A percentile compares a stretch with the other conserved stretches of the same genome.
These are phyloP conservation scores for Dothistroma pini DNA, from an alignment of 2,329 filamentous ascomycete genomes.

Conservation along the genomic window DNA sequence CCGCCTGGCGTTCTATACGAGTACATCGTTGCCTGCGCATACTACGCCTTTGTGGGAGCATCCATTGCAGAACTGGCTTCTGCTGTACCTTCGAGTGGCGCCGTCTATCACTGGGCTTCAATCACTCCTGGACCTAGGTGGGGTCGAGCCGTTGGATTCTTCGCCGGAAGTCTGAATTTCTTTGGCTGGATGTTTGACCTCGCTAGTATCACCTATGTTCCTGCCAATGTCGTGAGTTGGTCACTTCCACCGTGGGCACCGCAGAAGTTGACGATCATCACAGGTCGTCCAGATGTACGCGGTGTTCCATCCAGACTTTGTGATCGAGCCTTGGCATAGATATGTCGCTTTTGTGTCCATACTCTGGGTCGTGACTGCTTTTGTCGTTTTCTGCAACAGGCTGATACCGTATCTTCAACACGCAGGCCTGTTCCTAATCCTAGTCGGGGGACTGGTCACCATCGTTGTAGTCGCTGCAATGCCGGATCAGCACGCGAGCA, in stretches of 20 bases:
- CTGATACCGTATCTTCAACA: slow-evolving; percentile 52
- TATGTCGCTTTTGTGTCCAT: slow-evolving; percentile 57
- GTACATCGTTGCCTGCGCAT: slow-evolving; percentile 34
- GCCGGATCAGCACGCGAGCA: slow-evolving; percentile 51
- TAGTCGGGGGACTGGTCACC: slow-evolving; percentile 36
- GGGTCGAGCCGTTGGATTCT: slow-evolving; percentile 37
- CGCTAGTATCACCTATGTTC: slow-evolving; percentile 56
- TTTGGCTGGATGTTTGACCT: slow-evolving; percentile 62
- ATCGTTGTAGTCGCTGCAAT: slow-evolving; percentile 46
- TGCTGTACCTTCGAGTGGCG: slow-evolving; percentile 55
- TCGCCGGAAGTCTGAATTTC: slow-evolving; percentile 44
- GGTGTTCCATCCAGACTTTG: slow-evolving; percentile 54
- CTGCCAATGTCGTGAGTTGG: slow-evolving; percentile 50
- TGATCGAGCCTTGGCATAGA: slow-evolving; percentile 54
- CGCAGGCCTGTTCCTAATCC: slow-evolving; percentile 51
- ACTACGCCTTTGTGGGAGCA: slow-evolving; percentile 38
- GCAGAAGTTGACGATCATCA: background rate
- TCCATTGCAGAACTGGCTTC: slow-evolving; percentile 52
- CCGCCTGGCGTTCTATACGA: slow-evolving; percentile 38
- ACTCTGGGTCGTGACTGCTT: slow-evolving; percentile 51
- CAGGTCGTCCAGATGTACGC: slow-evolving; percentile 56
- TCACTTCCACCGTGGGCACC: slow-evolving; percentile 18
- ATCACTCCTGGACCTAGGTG: slow-evolving; percentile 34
- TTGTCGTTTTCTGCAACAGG: slow-evolving; percentile 57
- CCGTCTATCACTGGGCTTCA: slow-evolving; percentile 38